These are phyloP conservation scores for Entomortierella parvispora DNA, from an alignment of 192 early-diverging fungal species.

Conservation along the genomic window DNA sequence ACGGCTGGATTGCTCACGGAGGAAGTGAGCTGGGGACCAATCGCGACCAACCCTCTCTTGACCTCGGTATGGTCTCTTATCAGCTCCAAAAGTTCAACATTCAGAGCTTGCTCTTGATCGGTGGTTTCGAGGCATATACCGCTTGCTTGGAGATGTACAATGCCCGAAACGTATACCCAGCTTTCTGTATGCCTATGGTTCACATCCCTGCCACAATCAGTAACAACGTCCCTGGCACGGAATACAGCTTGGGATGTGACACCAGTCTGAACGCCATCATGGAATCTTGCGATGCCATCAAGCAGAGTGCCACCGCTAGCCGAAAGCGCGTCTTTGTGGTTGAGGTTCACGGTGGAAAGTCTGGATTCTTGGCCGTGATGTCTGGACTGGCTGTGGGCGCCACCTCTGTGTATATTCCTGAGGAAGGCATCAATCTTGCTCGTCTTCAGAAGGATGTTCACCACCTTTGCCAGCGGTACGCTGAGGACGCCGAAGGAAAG, in stretches of 20 bases:
- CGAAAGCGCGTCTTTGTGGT: slow-evolving; percentile 95
- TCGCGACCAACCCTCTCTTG: slow-evolving; percentile 86
- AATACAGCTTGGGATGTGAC: slow-evolving; percentile 94
- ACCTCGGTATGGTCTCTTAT: slow-evolving; percentile 91
- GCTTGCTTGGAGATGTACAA: slow-evolving; percentile 77
- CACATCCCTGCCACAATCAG: slow-evolving; percentile 95
- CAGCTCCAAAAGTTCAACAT: slow-evolving; percentile 92
- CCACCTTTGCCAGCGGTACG: slow-evolving; percentile 83
- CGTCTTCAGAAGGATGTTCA: slow-evolving; percentile 86
- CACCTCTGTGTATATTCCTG: slow-evolving; percentile 93
- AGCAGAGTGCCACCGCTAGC: slow-evolving; percentile 90
- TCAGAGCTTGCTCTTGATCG: slow-evolving; percentile 91
- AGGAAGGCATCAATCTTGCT: slow-evolving; percentile 84
- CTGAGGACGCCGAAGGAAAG: slow-evolving; percentile 73
- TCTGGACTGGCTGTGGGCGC: slow-evolving; percentile 90
- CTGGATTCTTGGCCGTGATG: slow-evolving; percentile 91
- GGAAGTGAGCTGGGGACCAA: slow-evolving; percentile 96
- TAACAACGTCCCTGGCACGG: slow-evolving; percentile 98
- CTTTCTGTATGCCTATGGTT: slow-evolving; percentile 94
- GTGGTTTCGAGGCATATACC: slow-evolving; percentile 96
- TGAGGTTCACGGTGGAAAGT: slow-evolving; percentile 96
- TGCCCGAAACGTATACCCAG: slow-evolving; percentile 83
- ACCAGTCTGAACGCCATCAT: slow-evolving; percentile 96
- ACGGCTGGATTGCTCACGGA: slow-evolving; percentile 92
- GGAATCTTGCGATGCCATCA: slow-evolving; percentile 88